Conservation (phyloP, 495 filamentous ascomycete species). For the Aspergillus biplanus region DNA sequence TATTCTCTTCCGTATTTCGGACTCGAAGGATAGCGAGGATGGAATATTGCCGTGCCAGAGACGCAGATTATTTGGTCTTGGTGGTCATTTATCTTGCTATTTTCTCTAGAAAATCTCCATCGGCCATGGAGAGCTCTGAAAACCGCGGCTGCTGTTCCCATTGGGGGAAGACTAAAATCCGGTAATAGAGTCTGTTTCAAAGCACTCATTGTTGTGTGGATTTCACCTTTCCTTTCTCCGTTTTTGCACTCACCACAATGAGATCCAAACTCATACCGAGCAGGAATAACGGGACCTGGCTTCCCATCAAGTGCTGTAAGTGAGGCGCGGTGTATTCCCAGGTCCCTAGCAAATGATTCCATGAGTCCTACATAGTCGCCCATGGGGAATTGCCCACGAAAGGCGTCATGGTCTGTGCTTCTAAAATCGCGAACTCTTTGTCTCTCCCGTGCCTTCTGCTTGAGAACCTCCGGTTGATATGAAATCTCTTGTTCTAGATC, state of each 20-base stretch:
- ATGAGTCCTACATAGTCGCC: constrained; percentile 80
- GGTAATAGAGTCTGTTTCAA: constrained; percentile 23
- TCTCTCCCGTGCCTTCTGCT: constrained; percentile 28
- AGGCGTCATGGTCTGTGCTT: constrained; percentile 31
- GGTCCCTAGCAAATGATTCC: constrained; percentile 64
- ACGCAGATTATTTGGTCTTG: constrained; percentile 26
- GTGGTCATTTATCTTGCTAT: too few species aligned
- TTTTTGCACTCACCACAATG: not conserved
- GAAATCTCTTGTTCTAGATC: not conserved
- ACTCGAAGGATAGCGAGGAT: constrained; percentile 51
- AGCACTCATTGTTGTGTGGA: constrained; percentile 27
- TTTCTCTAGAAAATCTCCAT: constrained; percentile 62
- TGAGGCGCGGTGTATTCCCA: constrained; percentile 39
- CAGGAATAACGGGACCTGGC: constrained; percentile 41
- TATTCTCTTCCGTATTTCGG: constrained; percentile 35
- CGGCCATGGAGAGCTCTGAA: constrained; percentile 75
- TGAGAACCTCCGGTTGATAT: constrained; percentile 16
- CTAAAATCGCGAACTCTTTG: constrained; percentile 32
- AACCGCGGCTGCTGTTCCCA: constrained; percentile 48
- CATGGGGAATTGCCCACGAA: constrained; percentile 74
- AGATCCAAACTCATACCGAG: constrained; percentile 32
- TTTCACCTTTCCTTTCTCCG: not conserved
- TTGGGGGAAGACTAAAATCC: constrained; percentile 6
- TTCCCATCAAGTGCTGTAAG: constrained; percentile 15
- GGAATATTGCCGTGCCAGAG: constrained; percentile 63